Conservation (phyloP, 306 rosid species). For the Cicer chorassanicum region DNA sequence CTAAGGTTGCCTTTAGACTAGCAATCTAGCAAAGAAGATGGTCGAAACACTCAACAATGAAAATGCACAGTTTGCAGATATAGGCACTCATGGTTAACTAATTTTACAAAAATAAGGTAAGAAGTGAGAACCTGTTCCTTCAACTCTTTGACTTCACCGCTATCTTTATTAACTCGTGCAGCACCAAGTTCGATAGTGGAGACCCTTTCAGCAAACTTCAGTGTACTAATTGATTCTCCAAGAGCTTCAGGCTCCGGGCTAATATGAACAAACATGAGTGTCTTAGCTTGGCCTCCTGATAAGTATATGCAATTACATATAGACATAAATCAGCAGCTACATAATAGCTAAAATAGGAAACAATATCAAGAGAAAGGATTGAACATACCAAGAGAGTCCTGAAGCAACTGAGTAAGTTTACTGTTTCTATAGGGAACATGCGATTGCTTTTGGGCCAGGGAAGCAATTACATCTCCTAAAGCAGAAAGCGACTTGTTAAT, state of each 20-base stretch:
- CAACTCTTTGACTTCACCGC: conserved; percentile 76
- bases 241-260: conserved; percentile 82
- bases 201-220: conserved; percentile 95
- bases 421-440: conserved; percentile 94
- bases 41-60: conserved; percentile 1
- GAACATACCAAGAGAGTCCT: conserved; percentile 84
- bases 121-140: conserved; percentile 80
- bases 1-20: conserved; percentile 69
- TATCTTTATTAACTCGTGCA: conserved; percentile 81
- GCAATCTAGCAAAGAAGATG: conserved; percentile 61
- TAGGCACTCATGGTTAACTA: neutral
- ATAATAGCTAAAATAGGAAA: conserved; percentile 12
- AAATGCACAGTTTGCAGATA: conserved; percentile 4
- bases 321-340: conserved; percentile 24
- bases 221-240: conserved; percentile 88
- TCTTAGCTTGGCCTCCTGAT: conserved; percentile 97
- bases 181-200: conserved; percentile 95
- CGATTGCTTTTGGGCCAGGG: conserved; percentile 82
- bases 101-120: conserved; percentile 4
- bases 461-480: conserved; percentile 89
- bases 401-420: conserved; percentile 93
- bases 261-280: conserved; percentile 96
- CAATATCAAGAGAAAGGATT: neutral
- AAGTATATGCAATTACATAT: conserved; percentile 8
- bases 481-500: conserved; percentile 95